Evolutionary conservation across 768 basidiomycete genomes (phyloP).

Genomic region (Mycena floridula): DNA sequence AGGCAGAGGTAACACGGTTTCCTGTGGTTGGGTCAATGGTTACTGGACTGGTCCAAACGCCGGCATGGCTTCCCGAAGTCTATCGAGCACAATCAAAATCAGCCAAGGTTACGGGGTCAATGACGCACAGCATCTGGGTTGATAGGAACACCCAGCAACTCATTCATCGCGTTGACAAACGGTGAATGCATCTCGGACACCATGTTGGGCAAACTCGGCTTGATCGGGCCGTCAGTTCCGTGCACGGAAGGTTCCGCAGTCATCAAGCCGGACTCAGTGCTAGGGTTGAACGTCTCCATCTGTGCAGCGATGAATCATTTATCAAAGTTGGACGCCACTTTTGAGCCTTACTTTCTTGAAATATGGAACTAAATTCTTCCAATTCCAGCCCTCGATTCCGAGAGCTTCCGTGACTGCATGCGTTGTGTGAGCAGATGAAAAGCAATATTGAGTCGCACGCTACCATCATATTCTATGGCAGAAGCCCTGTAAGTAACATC

Average conservation of each 20-base stretch:
- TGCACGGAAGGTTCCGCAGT: background rate
- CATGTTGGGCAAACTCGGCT: background rate
- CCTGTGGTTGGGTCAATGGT: constrained; percentile 5
- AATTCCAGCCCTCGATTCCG: constrained; percentile 14
- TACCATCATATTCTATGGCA: constrained; percentile 11
- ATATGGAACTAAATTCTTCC: constrained; percentile 11
- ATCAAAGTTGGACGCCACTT: constrained; percentile 5
- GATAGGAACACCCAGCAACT: background rate
- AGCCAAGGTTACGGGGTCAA: constrained; percentile 1
- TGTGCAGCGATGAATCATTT: background rate
- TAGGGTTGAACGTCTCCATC: too few relatives aligned
- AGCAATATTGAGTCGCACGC: background rate
- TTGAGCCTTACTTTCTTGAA: constrained; percentile 13
- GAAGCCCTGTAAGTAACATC: constrained; percentile 4
- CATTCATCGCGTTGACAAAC: constrained; percentile 4
- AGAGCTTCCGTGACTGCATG: constrained; percentile 9
- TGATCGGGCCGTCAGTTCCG: constrained; percentile 2
- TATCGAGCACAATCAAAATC: background rate
- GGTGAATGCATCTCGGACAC: background rate
- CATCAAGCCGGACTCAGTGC: too few relatives aligned
- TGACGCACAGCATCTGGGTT: constrained; percentile 4
- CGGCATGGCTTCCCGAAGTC: constrained; percentile 14
- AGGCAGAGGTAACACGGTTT: constrained; percentile 6
- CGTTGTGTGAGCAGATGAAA: background rate
- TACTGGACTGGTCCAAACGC: constrained; percentile 8